Evolutionary conservation across 2,329 filamentous ascomycete genomes (phyloP), one percentile per base, ranked within the genome.

Genomic region (Aspergillus sp.): DNA sequence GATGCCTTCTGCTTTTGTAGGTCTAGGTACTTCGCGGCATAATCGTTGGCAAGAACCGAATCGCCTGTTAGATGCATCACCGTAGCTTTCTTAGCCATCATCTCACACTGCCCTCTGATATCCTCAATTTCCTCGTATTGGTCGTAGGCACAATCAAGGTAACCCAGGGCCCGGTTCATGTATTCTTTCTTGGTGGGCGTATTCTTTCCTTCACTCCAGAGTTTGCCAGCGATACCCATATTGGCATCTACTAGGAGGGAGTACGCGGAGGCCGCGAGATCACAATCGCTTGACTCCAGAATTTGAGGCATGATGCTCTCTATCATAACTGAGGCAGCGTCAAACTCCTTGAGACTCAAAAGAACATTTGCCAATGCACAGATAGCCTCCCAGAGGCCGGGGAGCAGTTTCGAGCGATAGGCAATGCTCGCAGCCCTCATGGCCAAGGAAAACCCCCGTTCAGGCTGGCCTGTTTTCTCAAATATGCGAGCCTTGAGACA

Each of bases 51-150:
- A 61, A 87, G 66, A 17, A 79, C 79, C 63, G 80, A 73, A 64
- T 92, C 88, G 0, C 88, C 90, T 7, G 84, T 81, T 47, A 88
- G 77, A 71, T 87, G 86, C 79, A 90, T 89, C 51, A 96, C 83
- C 51, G 87, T 87, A 3, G 90, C 88, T 75, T 91, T 93, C 79
- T 95, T 95, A 19, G 89, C 88, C 77, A 93, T 83, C 79, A 90
- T 87, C 73, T 92, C 89, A 68, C 90, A 88, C 74, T 90, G 88
- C 54, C 86, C 86, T n/a, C 79, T 76, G 14, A 87, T 76, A 69
- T 90, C 90, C 69, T 90, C 86, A 14, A 91, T 78, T 47, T 79
- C 81, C 43, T 86, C 84, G 70, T 85, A 96, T 61, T 87, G 83
- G 54, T 75, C 77, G 64, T 87, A 86, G 0, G 88, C 84, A 60